phyloP scores from a whole-genome alignment of 176 grass and related monocot species.

The Ananas comosus region DNA sequence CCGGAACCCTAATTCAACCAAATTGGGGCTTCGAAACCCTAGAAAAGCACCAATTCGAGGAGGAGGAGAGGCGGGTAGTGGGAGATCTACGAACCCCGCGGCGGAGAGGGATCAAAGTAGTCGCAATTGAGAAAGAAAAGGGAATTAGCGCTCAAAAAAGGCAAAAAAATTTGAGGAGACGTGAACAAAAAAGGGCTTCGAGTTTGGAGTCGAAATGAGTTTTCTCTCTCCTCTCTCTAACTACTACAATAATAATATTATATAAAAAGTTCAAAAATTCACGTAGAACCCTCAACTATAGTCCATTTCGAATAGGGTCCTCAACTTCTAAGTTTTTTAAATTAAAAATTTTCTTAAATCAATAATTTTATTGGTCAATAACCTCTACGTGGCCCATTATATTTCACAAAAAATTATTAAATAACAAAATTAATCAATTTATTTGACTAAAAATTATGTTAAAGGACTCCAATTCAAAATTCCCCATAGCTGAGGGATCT shows the following conservation, averaged over 20 bases:
- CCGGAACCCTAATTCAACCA: constrained; percentile 2
- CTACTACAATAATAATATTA: not conserved
- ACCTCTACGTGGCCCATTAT: too few relatives aligned
- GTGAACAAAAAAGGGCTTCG: not conserved
- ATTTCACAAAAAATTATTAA: too few relatives aligned
- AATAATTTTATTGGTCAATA: too few relatives aligned
- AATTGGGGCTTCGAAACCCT: not conserved
- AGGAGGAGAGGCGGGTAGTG: not conserved
- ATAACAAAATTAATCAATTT: too few relatives aligned
- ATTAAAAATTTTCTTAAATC: not conserved
- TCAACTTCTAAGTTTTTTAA: not conserved
- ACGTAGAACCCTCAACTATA: too few relatives aligned
- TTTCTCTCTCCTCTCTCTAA: not conserved
- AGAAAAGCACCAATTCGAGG: not conserved
- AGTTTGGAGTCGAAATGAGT: not conserved
- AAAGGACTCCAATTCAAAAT: not conserved
- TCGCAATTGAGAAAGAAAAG: not conserved
- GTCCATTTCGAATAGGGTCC: too few relatives aligned
- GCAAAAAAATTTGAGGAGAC: not conserved
- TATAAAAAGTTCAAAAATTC: too few relatives aligned
- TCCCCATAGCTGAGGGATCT: not conserved
- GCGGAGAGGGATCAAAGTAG: not conserved
- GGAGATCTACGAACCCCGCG: not conserved
- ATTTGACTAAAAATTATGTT: too few relatives aligned
- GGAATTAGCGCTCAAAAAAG: not conserved